Evolutionary conservation across 805 yeast genomes (phyloP), one percentile per base, ranked within the genome.

Genomic region (Pichia deserticola): DNA sequence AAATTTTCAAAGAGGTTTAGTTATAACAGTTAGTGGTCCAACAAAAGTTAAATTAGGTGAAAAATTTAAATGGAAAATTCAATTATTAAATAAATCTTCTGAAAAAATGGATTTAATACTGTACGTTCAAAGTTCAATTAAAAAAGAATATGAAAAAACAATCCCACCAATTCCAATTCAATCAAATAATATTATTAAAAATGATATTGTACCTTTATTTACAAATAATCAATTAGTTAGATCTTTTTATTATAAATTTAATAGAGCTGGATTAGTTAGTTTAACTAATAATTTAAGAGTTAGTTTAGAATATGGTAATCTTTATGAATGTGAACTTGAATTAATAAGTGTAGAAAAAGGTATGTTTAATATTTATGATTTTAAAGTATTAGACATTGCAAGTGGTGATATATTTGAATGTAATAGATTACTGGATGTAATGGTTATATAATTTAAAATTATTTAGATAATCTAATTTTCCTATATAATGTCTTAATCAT

Each of bases 391-490:
- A 43, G 95, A 86, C 58, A 68, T 79, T 10, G 59, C 62, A 36
- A 74, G 81, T 20, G 88, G 90, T 4, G 90, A 85, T 50, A 76
- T 79, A 1, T 73, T 81, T 54, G 89, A 81, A 53, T 82, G 86
- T 60, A 89, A 89, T 1, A 75, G 78, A 51, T 66, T 86, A 47
- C 69, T 86, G 36, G 89, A 85, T 57, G 85, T 86, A 2, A 74
- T 81, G 49, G 88, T 86, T 8, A 68, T 68, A 9, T 65, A 54
- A 54, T 29, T 20, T 20, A 13, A 27, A 13, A 20, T 20, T 20
- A 20, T 20, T 20, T 20, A 20, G 3, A 20, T 20, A 20, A 2
- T 20, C 20, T 20, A 20, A 20, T 20, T 20, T 20, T 20, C 20
- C 20, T 20, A n/a, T 29, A 38, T 8, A 38, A 8, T 6, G 11